Conservation (phyloP, 345 rosid species). For the Rhodamnia argentea region DNA sequence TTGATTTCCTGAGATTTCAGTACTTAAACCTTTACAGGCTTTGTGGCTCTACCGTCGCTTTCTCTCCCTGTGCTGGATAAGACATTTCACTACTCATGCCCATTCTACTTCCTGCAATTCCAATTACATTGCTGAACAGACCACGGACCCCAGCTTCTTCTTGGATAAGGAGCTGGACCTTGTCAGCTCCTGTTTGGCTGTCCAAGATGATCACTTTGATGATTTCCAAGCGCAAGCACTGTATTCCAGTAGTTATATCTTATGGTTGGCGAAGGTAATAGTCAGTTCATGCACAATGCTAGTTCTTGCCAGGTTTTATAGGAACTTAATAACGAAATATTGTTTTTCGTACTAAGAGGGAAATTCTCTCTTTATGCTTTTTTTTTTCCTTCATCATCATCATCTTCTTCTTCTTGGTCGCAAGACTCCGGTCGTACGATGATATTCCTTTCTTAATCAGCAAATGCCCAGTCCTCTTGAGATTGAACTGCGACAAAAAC, state of each 20-base stretch:
- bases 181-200: slow-evolving; percentile 29
- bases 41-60: slow-evolving; percentile 83
- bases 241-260: slow-evolving; percentile 42
- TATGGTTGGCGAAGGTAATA: slow-evolving; percentile 70
- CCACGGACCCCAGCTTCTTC: slow-evolving; percentile 16
- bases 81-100: slow-evolving; percentile 17
- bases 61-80: slow-evolving; percentile 48
- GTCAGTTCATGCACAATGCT: neutral
- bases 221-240: slow-evolving; percentile 61
- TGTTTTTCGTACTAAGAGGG: neutral
- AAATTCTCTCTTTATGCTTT: neutral
- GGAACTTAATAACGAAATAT: neutral
- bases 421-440: neutral
- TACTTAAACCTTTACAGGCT: slow-evolving; percentile 31
- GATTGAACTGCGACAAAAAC: neutral
- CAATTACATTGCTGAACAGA: slow-evolving; percentile 7
- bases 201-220: slow-evolving; percentile 47
- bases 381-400: neutral
- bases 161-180: slow-evolving; percentile 52
- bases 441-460: neutral
- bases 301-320: neutral
- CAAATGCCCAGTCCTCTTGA: slow-evolving; percentile 1
- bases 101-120: slow-evolving; percentile 2
- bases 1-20: neutral
- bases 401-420: neutral